Evolutionary conservation across 1,284 basidiomycete species (phyloP).

Genomic region (Ceratobasidium sp.): DNA sequence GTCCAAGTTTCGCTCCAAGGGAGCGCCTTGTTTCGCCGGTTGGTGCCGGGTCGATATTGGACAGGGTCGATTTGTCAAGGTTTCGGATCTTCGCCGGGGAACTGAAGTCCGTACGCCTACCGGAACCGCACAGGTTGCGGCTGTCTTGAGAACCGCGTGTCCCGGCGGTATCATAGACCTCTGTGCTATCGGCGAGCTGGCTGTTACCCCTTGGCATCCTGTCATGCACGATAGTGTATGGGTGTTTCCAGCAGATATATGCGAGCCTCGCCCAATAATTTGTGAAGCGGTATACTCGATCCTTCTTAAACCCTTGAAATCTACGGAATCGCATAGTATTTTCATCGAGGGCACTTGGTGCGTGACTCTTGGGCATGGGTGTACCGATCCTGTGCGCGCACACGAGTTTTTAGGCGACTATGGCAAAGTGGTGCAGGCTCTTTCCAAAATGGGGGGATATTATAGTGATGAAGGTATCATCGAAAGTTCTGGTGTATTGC

Average conservation of each 20-base stretch:
- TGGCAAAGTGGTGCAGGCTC: conserved; percentile 23
- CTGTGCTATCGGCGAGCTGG: conserved; percentile 39
- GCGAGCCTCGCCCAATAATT: background rate
- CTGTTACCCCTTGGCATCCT: conserved; percentile 44
- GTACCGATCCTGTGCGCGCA: conserved; percentile 33
- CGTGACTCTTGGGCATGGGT: conserved; percentile 43
- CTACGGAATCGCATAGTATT: conserved; percentile 40
- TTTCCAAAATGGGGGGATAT: conserved; percentile 17
- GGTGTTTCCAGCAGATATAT: conserved; percentile 44
- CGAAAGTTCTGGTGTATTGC: conserved; percentile 24
- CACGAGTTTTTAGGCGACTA: conserved; percentile 42
- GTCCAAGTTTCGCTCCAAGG: conserved; percentile 39
- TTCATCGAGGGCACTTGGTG: conserved; percentile 41
- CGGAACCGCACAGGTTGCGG: conserved; percentile 38
- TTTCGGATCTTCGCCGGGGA: conserved; percentile 39
- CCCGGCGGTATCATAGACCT: conserved; percentile 12
- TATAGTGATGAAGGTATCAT: conserved; percentile 20
- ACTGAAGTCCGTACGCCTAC: conserved; percentile 36
- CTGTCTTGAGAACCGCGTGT: conserved; percentile 35
- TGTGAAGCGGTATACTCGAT: conserved; percentile 44
- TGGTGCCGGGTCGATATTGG: conserved; percentile 38
- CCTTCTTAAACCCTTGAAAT: conserved; percentile 40
- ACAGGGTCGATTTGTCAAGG: conserved; percentile 18
- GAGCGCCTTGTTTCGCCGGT: conserved; percentile 43
- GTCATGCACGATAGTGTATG: conserved; percentile 38